These are phyloP conservation scores for Schizophyllum commune DNA, from an alignment of 1,284 basidiomycete genomes.

Conservation along the genomic window DNA sequence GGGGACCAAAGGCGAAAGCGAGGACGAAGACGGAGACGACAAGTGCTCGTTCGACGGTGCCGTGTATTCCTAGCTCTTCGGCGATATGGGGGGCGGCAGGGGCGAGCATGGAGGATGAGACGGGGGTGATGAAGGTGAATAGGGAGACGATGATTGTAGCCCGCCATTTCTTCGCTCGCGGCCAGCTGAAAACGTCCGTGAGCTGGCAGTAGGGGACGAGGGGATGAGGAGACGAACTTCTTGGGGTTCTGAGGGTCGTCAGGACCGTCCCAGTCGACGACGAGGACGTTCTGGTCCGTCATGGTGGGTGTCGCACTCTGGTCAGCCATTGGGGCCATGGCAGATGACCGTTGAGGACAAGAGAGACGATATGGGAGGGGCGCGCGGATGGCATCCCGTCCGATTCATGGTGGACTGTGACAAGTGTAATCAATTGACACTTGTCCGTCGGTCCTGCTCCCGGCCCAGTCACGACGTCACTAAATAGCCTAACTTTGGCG, in stretches of 20 bases:
- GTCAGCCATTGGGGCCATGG: background rate
- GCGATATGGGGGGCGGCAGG: slow-evolving; percentile 53
- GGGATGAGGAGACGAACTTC: slow-evolving; percentile 29
- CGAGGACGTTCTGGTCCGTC: slow-evolving; percentile 15
- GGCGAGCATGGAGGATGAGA: slow-evolving; percentile 69
- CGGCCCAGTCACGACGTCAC: too few relatives aligned
- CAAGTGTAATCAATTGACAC: too few relatives aligned
- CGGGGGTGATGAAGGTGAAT: slow-evolving; percentile 59
- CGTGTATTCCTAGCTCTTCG: slow-evolving; percentile 47
- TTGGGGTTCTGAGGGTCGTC: slow-evolving; percentile 55
- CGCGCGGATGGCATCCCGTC: background rate
- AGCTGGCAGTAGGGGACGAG: background rate
- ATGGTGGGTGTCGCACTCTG: background rate
- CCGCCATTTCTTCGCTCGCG: slow-evolving; percentile 49
- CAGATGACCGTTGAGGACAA: background rate
- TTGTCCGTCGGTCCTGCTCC: too few relatives aligned
- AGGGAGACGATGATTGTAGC: slow-evolving; percentile 55
- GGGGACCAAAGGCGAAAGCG: slow-evolving; percentile 35
- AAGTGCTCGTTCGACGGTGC: slow-evolving; percentile 43
- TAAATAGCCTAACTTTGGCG: background rate
- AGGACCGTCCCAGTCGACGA: slow-evolving; percentile 51
- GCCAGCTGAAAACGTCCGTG: slow-evolving; percentile 39
- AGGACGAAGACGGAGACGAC: slow-evolving; percentile 63
- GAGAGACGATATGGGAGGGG: background rate
- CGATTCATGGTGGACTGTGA: background rate